These are phyloP conservation scores for Henckelia pumila DNA, from an alignment of 257 asterid species.

Conservation along the genomic window DNA sequence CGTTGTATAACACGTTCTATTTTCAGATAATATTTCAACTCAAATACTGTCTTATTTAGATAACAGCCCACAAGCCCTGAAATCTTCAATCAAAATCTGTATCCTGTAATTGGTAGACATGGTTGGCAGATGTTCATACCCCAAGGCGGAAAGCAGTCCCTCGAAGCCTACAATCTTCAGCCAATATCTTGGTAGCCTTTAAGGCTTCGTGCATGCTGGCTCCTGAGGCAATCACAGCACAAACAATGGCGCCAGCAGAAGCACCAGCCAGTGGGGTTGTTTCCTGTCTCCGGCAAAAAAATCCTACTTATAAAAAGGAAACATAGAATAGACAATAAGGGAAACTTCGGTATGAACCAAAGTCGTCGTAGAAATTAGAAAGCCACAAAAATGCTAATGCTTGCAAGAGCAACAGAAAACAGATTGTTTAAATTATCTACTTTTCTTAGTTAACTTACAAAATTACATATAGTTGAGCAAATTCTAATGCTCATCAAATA, in stretches of 20 bases:
- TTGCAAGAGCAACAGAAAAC: background rate
- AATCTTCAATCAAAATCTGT: background rate
- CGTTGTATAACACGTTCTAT: no score
- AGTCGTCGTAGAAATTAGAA: background rate
- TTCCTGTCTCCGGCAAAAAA: conserved; percentile 44
- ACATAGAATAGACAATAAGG: background rate
- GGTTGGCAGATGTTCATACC: conserved; percentile 41
- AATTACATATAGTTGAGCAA: background rate
- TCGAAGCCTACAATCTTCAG: conserved; percentile 80
- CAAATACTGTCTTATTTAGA: background rate
- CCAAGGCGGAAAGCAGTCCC: conserved; percentile 99
- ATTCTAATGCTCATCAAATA: background rate
- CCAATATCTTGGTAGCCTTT: conserved; percentile 76
- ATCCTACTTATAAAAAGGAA: conserved; percentile 4
- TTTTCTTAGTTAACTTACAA: no score
- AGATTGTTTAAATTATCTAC: background rate
- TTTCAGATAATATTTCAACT: background rate
- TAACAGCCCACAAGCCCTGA: conserved; percentile 9
- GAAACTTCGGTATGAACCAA: background rate
- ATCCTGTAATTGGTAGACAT: background rate
- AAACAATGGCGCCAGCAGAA: conserved; percentile 97
- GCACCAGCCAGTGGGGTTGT: conserved; percentile 97
- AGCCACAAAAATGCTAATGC: background rate
- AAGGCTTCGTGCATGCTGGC: conserved; percentile 83
- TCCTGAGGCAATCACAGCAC: conserved; percentile 94